These are phyloP conservation scores for Penicillium maclennaniae DNA, from an alignment of 495 filamentous ascomycete species.

Conservation along the genomic window DNA sequence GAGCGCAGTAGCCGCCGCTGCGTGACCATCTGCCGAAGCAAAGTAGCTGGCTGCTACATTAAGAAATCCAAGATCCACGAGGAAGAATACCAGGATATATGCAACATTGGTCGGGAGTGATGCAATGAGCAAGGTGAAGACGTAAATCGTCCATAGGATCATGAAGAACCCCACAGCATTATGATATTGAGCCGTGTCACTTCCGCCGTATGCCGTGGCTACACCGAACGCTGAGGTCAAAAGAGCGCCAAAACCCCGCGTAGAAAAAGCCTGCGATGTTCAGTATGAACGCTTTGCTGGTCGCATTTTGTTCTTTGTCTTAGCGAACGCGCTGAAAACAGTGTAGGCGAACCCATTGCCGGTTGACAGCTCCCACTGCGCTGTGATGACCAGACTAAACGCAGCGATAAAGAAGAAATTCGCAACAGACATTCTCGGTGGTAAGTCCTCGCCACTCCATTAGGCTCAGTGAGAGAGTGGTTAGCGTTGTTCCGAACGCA, in stretches of 20 bases:
- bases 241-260: conserved; percentile 37
- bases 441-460: conserved; percentile 49
- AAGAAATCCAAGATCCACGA: conserved; percentile 44
- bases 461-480: conserved; percentile 43
- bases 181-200: conserved; percentile 35
- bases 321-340: conserved; percentile 44
- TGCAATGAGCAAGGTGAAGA: conserved; percentile 44
- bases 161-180: conserved; percentile 48
- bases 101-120: conserved; percentile 46
- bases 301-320: neutral
- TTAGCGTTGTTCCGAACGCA: conserved; percentile 49
- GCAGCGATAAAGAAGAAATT: conserved; percentile 50
- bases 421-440: conserved; percentile 41
- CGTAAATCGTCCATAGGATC: conserved; percentile 46
- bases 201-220: conserved; percentile 32
- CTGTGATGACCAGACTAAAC: conserved; percentile 47
- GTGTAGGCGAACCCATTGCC: conserved; percentile 51
- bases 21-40: conserved; percentile 39
- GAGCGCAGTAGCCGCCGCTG: conserved; percentile 27
- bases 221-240: conserved; percentile 41
- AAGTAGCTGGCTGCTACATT: conserved; percentile 46
- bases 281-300: neutral
- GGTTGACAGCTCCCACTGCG: conserved; percentile 49
- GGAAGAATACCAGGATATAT: conserved; percentile 46
- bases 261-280: conserved; percentile 36